Evolutionary conservation across 345 rosid genomes (phyloP).

Genomic region (Sonneratia alba): DNA sequence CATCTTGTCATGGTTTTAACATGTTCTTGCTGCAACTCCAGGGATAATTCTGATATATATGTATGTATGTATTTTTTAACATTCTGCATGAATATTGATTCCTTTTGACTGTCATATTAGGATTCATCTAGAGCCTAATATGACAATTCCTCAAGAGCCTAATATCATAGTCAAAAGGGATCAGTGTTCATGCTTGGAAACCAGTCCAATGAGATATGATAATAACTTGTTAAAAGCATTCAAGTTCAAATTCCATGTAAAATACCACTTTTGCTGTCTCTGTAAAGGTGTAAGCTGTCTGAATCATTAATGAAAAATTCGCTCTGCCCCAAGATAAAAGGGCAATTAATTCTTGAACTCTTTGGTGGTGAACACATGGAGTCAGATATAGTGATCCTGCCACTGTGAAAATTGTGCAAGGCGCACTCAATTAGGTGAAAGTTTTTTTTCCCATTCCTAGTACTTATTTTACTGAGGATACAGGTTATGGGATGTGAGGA

Average conservation of each 20-base stretch:
- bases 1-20: neutral
- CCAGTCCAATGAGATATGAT: neutral
- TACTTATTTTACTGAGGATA: neutral
- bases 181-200: neutral
- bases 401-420: neutral
- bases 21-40: neutral
- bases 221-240: neutral
- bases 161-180: neutral
- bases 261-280: neutral
- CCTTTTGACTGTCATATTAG: neutral
- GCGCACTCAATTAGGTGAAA: neutral
- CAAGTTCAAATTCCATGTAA: neutral
- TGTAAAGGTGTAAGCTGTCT: neutral
- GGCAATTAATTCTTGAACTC: neutral
- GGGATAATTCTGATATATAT: neutral
- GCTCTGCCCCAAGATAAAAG: neutral
- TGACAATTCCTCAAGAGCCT: neutral
- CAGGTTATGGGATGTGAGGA: slow-evolving; percentile 91
- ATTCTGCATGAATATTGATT: neutral
- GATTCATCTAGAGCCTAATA: neutral
- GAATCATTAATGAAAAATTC: neutral
- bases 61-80: neutral
- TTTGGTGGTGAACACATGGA: neutral
- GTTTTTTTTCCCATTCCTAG: neutral
- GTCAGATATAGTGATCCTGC: neutral